phyloP scores from a whole-genome alignment of 208 protist species.

The Wallacemonas sp. region DNA sequence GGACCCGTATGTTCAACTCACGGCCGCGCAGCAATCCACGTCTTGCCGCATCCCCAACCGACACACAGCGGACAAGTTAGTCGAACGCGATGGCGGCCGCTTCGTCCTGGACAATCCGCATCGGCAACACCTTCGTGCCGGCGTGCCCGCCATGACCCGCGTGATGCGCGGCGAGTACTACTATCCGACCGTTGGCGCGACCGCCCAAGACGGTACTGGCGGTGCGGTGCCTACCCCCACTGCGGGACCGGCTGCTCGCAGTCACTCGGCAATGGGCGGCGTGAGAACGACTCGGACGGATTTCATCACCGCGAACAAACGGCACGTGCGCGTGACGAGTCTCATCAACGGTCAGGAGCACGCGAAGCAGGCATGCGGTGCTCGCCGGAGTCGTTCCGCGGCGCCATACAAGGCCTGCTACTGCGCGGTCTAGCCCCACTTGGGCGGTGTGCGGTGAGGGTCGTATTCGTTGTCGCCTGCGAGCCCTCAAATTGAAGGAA shows the following conservation, averaged over 20 bases:
- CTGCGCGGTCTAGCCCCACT: not conserved
- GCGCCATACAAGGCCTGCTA: not conserved
- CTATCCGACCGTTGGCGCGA: not conserved
- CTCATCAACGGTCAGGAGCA: slow-evolving; percentile 34
- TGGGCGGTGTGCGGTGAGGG: too few species aligned
- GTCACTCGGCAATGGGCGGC: too few species aligned
- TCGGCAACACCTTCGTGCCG: slow-evolving; percentile 62
- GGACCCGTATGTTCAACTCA: slow-evolving; percentile 57
- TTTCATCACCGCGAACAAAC: slow-evolving; percentile 36
- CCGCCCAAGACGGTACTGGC: not conserved
- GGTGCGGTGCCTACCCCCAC: too few species aligned
- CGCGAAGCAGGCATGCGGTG: not conserved
- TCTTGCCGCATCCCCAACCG: slow-evolving; percentile 32
- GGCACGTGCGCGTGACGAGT: slow-evolving; percentile 52
- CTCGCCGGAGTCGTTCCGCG: slow-evolving; percentile 1
- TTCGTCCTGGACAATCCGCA: slow-evolving; percentile 71
- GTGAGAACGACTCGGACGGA: slow-evolving; percentile 8
- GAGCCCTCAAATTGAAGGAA: too few species aligned
- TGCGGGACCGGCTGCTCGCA: too few species aligned
- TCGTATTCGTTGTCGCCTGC: too few species aligned
- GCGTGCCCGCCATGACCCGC: slow-evolving; percentile 70
- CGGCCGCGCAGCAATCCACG: slow-evolving; percentile 40
- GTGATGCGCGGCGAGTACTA: slow-evolving; percentile 84
- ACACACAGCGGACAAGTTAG: slow-evolving; percentile 40
- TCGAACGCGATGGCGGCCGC: slow-evolving; percentile 22